Evolutionary conservation across 139 green algal species (phyloP).

Genomic region (Ulvella scutata): DNA sequence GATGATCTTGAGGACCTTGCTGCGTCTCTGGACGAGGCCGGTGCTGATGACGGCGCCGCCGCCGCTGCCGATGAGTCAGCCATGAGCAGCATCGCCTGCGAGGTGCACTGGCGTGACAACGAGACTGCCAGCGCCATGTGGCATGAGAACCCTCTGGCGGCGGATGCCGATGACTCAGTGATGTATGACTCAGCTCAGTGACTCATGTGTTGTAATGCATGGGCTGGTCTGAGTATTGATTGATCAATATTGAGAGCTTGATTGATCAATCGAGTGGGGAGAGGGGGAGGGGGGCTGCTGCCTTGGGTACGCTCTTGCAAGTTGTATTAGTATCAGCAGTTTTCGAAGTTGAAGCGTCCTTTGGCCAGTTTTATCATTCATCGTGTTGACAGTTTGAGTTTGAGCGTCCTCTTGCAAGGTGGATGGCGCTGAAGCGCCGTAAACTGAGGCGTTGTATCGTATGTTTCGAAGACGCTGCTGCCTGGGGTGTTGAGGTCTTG

Average conservation of each 20-base stretch:
- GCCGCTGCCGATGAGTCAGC: too few relatives aligned
- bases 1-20: neutral
- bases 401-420: too few relatives aligned
- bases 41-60: too few relatives aligned
- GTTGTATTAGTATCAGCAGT: neutral
- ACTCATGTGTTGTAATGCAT: neutral
- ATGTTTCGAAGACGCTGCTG: too few relatives aligned
- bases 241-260: too few relatives aligned
- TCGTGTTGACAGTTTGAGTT: too few relatives aligned
- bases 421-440: too few relatives aligned
- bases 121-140: neutral
- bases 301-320: neutral
- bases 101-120: neutral
- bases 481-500: too few relatives aligned
- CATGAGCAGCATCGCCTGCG: neutral
- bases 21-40: neutral
- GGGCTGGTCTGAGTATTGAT: too few relatives aligned
- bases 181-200: neutral
- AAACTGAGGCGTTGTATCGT: too few relatives aligned
- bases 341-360: neutral
- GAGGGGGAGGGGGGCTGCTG: neutral
- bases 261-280: neutral
- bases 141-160: neutral
- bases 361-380: neutral
- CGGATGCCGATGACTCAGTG: neutral